Percentiles rank a stretch among this genome's conserved stretches.
Conservation (phyloP, 352 stramenopile genomes). For the Halophytophthora batemanensis region DNA sequence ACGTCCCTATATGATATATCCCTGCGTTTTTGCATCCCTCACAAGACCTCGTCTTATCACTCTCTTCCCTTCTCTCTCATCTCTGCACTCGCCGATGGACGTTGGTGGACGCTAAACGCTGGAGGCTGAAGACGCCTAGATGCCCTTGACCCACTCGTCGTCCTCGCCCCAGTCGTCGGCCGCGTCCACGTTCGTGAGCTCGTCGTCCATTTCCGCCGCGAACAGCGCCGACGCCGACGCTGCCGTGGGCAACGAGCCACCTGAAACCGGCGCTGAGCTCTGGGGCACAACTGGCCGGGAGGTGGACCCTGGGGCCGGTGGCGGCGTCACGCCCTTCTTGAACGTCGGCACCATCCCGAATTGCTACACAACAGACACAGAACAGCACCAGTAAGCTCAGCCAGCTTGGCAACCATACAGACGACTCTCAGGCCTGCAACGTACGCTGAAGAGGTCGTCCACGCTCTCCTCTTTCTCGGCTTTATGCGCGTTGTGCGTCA, state of each 20-base stretch:
- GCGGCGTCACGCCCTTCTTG: conserved; percentile 53
- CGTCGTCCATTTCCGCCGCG: conserved; percentile 65
- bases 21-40: conserved; percentile 23
- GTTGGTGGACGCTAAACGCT: too few species aligned
- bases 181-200: conserved; percentile 31
- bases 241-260: conserved; percentile 24
- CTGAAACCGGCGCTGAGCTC: conserved; percentile 7
- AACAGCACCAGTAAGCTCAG: not conserved
- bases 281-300: conserved; percentile 3
- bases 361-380: conserved; percentile 45
- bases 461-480: conserved; percentile 33
- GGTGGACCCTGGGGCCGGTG: conserved; percentile 5
- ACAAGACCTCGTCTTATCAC: conserved; percentile 2
- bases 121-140: conserved; percentile 36
- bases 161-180: conserved; percentile 72
- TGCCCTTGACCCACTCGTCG: conserved; percentile 79
- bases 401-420: not conserved
- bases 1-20: conserved; percentile 19
- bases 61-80: too few species aligned
- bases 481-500: conserved; percentile 17
- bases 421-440: conserved; percentile 14
- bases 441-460: conserved; percentile 81
- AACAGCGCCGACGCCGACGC: conserved; percentile 52
- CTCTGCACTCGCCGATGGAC: too few species aligned
- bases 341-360: conserved; percentile 83